Base-by-base conservation (phyloP, 208 protist species). In the Angomonas ambiguus region DNA sequence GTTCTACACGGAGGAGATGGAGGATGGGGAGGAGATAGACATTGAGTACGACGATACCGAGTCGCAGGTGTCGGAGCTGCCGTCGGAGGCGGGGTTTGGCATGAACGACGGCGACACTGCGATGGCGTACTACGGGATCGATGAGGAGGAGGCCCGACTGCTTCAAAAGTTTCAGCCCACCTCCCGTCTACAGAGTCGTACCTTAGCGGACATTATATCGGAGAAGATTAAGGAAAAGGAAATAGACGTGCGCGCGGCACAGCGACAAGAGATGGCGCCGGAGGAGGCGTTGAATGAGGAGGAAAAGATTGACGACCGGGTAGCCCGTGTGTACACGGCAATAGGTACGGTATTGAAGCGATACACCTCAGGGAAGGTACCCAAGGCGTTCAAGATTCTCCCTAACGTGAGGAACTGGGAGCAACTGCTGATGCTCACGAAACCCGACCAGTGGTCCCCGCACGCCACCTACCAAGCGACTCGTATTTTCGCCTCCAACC, bases 361-460 rank as follows among this genome's bases (percentile, higher is more conserved):
- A 18, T 99, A 99, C 83, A 96, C 86, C n/a, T 95, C 88, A 24
- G 98, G 98, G 30, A 99, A 99, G 82, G 80, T 99, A 10, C 98
- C 98, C 22, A 99, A 99, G 84, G 98, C 98, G 16, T 99, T 99
- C 80, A 99, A 99, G 80, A 93, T 99, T 45, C 75, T 99, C 38
- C 98, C 98, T 35, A 90, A 92, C 35, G 87, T 99, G 22, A 76
- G 83, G 33, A 93, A 96, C 79, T 99, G 98, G 98, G 97, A 99
- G 85, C 95, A 98, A 81, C 82, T 99, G 42, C 65, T 99, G 35
- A 97, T 95, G 84, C 79, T 99, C 6, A 99, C 97, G 16, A 80
- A 92, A 51, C 98, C 98, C 22, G 84, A 97, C 49, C 79, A 95
- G 55, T 99, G 97, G 96, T 97, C 95, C 25, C 93, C 97, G 27